Conservation (phyloP, 768 basidiomycete genomes). For the Austroboletus festivus region DNA sequence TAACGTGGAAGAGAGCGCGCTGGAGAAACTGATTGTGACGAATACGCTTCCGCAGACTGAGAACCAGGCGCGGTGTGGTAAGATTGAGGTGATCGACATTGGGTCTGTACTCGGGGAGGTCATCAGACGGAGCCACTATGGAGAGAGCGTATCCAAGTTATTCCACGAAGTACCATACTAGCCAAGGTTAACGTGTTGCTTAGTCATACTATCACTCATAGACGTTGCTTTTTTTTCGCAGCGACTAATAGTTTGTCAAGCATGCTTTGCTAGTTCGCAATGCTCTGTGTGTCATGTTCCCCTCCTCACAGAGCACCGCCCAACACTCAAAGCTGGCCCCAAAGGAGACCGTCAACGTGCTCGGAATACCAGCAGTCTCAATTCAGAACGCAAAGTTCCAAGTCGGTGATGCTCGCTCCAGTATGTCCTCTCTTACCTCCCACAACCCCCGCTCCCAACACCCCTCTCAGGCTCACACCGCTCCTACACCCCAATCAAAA, state of each 20-base stretch:
- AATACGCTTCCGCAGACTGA: constrained; percentile 92
- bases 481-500: constrained; percentile 92
- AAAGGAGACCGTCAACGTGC: constrained; percentile 64
- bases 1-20: constrained; percentile 63
- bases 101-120: constrained; percentile 94
- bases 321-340: constrained; percentile 24
- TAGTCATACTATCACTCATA: constrained; percentile 12
- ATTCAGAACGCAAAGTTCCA: constrained; percentile 66
- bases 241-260: no score
- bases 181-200: constrained; percentile 14
- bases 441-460: background rate
- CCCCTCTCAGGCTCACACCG: constrained; percentile 68
- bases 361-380: constrained; percentile 74
- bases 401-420: constrained; percentile 69
- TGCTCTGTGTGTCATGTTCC: constrained; percentile 36
- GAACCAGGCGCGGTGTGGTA: constrained; percentile 66
- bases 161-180: constrained; percentile 90
- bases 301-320: constrained; percentile 24
- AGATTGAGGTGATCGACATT: constrained; percentile 93
- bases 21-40: constrained; percentile 96
- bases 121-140: constrained; percentile 93
- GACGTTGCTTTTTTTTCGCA: no score
- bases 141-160: constrained; percentile 88
- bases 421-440: constrained; percentile 42
- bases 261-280: constrained; percentile 29